Evolutionary conservation across 2,329 filamentous ascomycete species (phyloP).

Genomic region (Akanthomyces muscarius): DNA sequence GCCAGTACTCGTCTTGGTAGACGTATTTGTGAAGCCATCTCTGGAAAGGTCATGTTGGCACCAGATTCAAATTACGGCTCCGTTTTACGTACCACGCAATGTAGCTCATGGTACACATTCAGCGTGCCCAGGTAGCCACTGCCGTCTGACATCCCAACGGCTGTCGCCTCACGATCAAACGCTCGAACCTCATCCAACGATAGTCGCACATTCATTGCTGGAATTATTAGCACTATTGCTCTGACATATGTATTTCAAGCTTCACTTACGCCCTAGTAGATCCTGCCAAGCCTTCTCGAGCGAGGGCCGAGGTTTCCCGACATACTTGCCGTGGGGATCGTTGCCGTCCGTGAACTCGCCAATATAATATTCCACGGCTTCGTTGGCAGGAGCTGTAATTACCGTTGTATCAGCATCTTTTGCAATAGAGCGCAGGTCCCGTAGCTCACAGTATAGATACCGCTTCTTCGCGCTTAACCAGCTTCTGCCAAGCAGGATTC

Average conservation of each 20-base stretch:
- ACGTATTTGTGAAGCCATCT: conserved; percentile 17
- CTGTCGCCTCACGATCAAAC: conserved; percentile 12
- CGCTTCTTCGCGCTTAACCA: neutral
- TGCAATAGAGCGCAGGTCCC: no score
- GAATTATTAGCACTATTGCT: neutral
- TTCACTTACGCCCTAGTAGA: conserved; percentile 9
- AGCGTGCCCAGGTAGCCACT: conserved; percentile 15
- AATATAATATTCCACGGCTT: conserved; percentile 12
- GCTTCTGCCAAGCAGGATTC: neutral
- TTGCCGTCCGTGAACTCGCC: conserved; percentile 11
- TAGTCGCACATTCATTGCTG: conserved; percentile 13
- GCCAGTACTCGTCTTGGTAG: conserved; percentile 16
- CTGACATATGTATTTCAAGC: no score
- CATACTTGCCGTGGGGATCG: conserved; percentile 11
- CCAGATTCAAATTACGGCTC: neutral
- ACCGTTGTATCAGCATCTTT: neutral
- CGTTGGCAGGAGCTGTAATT: conserved; percentile 11
- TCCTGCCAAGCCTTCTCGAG: conserved; percentile 15
- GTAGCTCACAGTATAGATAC: conserved; percentile 9
- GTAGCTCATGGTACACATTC: conserved; percentile 16
- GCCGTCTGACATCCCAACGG: conserved; percentile 13
- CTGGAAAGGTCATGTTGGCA: neutral
- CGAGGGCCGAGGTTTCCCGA: conserved; percentile 14
- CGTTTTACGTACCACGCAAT: conserved; percentile 2
- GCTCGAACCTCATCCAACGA: conserved; percentile 5